Evolutionary conservation across 2,329 filamentous ascomycete genomes (phyloP), one percentile per base, ranked within the genome.

Genomic region (Graphiopsis chlorocephala): DNA sequence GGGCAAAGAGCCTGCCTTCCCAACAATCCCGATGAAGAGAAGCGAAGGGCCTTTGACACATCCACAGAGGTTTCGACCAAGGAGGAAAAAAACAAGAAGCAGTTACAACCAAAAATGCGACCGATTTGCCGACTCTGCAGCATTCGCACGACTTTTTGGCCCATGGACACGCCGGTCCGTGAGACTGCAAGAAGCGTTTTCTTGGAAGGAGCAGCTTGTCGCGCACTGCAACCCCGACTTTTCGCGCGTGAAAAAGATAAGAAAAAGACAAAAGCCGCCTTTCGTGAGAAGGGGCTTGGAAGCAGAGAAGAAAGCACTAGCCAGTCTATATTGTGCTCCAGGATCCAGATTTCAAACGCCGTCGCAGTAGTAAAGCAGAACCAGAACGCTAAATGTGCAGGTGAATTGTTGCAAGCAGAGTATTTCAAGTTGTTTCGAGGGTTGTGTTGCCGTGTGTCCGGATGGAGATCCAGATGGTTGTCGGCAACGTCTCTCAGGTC

Each of bases 301-400:
- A 45, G 31, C 28, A 60, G 38, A 20, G 33, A 47, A n/a, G 12
- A 31, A 29, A 60, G 35, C 56, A 60, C 35, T 3, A 31, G 25
- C 57, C 57, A 29, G 38, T 60, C 57, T 60, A 48, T 60, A 26
- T 28, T 29, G 33, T 58, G 56, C 38, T 47, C 57, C 57, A 31
- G 26, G 15, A 60, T 48, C 57, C 57, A 31, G 35, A 60, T 58
- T 42, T 31, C 23, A 38, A 47, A 50, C 59, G 47, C 59, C 59
- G 31, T 25, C 47, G 59, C 59, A 61, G 47, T 45, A 45, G 23
- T 31, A 59, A 47, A 47, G 35, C 29, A 23, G 47, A 35, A 12
- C 55, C 20, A 57, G 28, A 59, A 47, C 38, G 56, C 56, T 59
- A 59, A 59, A 45, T 20, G 25, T 48, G 56, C 56, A 59, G 38